Conservation (phyloP, 345 rosid genomes). For the Arabidopsis arenosa region DNA sequence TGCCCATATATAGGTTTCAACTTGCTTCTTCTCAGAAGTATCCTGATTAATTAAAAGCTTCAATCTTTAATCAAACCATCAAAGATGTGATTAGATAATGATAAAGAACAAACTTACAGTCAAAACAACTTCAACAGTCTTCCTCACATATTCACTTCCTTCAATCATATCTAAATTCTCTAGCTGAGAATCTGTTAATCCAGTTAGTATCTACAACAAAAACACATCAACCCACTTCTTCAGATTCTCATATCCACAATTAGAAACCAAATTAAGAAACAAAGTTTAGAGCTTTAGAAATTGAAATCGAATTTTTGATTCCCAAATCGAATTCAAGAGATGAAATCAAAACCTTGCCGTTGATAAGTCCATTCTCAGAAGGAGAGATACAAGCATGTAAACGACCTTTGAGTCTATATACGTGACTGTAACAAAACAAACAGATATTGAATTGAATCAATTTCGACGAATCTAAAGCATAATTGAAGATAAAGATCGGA, state of each 20-base stretch:
- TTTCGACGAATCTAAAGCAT: not conserved
- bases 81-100: not conserved
- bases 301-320: no score
- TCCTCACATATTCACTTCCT: slow-evolving; percentile 74
- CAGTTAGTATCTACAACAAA: slow-evolving; percentile 62
- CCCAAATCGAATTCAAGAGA: not conserved
- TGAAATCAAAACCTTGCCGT: slow-evolving; percentile 56
- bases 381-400: slow-evolving; percentile 87
- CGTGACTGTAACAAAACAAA: slow-evolving; percentile 53
- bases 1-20: slow-evolving; percentile 66
- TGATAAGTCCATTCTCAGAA: slow-evolving; percentile 50
- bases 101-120: slow-evolving; percentile 48
- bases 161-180: slow-evolving; percentile 68
- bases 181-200: slow-evolving; percentile 67
- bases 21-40: slow-evolving; percentile 51
- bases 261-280: no score
- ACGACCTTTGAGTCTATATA: slow-evolving; percentile 82
- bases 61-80: not conserved
- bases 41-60: slow-evolving; percentile 50
- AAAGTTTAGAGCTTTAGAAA: no score
- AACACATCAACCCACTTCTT: not conserved
- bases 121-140: slow-evolving; percentile 59
- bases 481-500: not conserved
- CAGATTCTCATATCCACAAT: not conserved
- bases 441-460: not conserved